Conservation (phyloP, 306 rosid genomes). For the Comarum palustre region DNA sequence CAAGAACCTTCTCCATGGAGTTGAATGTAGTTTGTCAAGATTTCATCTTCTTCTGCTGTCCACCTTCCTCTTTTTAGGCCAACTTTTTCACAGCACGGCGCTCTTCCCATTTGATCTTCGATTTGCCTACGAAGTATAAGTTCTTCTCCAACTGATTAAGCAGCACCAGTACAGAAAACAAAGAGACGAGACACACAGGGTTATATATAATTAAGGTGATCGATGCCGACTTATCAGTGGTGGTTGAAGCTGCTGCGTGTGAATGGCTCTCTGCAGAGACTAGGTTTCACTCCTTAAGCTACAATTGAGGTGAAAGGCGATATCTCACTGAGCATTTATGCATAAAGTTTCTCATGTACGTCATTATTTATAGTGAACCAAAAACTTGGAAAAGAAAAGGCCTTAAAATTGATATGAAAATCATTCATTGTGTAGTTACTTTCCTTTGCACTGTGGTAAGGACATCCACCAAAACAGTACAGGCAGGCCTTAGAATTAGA, state of each 20-base stretch:
- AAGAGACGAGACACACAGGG: background rate
- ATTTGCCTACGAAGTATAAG: background rate
- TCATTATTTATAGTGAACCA: background rate
- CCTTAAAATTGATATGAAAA: background rate
- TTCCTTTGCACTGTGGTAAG: background rate
- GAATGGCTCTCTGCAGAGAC: background rate
- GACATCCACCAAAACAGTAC: background rate
- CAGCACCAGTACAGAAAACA: background rate
- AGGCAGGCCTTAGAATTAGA: background rate
- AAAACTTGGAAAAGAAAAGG: background rate
- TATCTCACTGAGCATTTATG: background rate
- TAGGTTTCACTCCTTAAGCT: background rate
- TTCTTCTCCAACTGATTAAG: background rate
- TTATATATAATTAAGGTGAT: background rate
- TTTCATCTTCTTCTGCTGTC: slow-evolving; percentile 79
- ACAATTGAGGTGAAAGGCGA: background rate
- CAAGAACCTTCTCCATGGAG: slow-evolving; percentile 75
- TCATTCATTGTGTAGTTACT: background rate
- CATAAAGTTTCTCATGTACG: background rate
- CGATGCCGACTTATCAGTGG: background rate
- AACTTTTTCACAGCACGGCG: slow-evolving; percentile 79
- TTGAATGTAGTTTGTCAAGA: slow-evolving; percentile 58
- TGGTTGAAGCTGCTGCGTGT: background rate
- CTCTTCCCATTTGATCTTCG: slow-evolving; percentile 52
- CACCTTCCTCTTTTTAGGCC: slow-evolving; percentile 86